These are phyloP conservation scores for Trebouxia sp. DNA, from an alignment of 139 green algal genomes.

Conservation along the genomic window DNA sequence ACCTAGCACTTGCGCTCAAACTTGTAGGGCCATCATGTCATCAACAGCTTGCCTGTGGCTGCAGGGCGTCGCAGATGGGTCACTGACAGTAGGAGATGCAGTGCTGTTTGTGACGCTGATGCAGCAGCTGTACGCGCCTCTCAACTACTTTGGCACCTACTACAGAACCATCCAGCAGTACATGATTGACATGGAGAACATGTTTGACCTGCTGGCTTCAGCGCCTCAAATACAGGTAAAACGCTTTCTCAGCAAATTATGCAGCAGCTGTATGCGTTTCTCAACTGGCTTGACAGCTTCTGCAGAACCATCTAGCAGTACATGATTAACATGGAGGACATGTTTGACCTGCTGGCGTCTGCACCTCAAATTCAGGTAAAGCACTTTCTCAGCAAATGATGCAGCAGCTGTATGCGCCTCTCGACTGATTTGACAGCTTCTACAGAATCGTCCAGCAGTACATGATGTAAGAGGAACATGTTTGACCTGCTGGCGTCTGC, in stretches of 20 bases:
- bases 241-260: neutral
- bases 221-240: slow-evolving; percentile 26
- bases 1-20: too few relatives aligned
- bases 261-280: slow-evolving; percentile 56
- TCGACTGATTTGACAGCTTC: slow-evolving; percentile 88
- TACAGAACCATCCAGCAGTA: slow-evolving; percentile 51
- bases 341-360: slow-evolving; percentile 70
- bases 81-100: slow-evolving; percentile 78
- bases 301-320: slow-evolving; percentile 50
- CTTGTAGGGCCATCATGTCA: too few relatives aligned
- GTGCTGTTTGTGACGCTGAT: slow-evolving; percentile 88
- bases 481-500: slow-evolving; percentile 65
- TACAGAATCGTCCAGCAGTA: slow-evolving; percentile 50
- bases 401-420: slow-evolving; percentile 57
- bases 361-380: slow-evolving; percentile 26
- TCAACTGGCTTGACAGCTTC: slow-evolving; percentile 88
- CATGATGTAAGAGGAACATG: slow-evolving; percentile 79
- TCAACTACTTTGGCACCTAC: slow-evolving; percentile 88
- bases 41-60: too few relatives aligned
- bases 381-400: neutral
- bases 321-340: slow-evolving; percentile 78
- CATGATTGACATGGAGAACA: slow-evolving; percentile 79
- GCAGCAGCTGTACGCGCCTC: slow-evolving; percentile 81
- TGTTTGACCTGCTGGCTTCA: slow-evolving; percentile 70
- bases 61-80: slow-evolving; percentile 48